These are phyloP conservation scores for Dipodascopsis uninucleata DNA, from an alignment of 805 yeast species.

Conservation along the genomic window DNA sequence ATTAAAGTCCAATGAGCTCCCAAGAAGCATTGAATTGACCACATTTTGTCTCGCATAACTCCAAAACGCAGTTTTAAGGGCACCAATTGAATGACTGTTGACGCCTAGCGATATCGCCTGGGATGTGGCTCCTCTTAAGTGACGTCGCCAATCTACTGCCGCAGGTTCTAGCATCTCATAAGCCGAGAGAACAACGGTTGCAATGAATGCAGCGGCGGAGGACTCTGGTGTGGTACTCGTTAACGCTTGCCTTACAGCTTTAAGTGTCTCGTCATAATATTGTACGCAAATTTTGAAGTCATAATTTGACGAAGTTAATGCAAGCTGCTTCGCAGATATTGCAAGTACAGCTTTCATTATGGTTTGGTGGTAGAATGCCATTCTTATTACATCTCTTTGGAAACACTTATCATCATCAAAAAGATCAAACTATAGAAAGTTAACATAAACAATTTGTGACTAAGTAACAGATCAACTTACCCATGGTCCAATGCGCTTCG, in stretches of 20 bases:
- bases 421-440: constrained; percentile 5
- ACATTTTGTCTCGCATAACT: constrained; percentile 20
- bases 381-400: constrained; percentile 4
- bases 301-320: constrained; percentile 8
- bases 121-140: constrained; percentile 18
- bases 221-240: constrained; percentile 2
- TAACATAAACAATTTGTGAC: background rate
- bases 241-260: constrained; percentile 8
- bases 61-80: constrained; percentile 20
- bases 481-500: constrained; percentile 14
- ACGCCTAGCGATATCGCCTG: constrained; percentile 15
- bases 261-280: constrained; percentile 17
- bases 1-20: constrained; percentile 5
- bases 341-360: constrained; percentile 17
- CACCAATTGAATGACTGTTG: constrained; percentile 7
- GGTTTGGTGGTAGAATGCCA: constrained; percentile 14
- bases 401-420: constrained; percentile 12
- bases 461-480: background rate
- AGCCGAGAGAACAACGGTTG: constrained; percentile 18
- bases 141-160: constrained; percentile 18
- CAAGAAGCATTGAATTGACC: constrained; percentile 12
- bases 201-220: constrained; percentile 7
- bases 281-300: constrained; percentile 12
- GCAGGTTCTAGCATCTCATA: constrained; percentile 25
- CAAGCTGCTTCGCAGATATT: constrained; percentile 16